Conservation (phyloP, 2,329 filamentous ascomycete species). For the Diaporthe batatas region DNA sequence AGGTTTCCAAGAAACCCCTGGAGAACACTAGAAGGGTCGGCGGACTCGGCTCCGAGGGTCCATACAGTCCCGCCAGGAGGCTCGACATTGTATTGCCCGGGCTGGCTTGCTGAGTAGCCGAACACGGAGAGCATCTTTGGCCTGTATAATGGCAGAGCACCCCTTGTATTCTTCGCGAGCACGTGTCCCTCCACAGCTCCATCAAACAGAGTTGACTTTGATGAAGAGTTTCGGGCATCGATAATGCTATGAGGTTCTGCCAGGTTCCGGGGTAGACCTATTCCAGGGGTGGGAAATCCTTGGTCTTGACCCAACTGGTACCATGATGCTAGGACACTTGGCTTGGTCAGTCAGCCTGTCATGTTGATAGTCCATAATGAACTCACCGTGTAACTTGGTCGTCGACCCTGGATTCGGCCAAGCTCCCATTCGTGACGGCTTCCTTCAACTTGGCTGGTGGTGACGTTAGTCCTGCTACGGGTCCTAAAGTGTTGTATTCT, state of each 20-base stretch:
- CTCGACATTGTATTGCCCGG: constrained; percentile 57
- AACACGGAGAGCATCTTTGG: constrained; percentile 69
- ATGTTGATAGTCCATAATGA: too few species aligned
- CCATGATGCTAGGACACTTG: constrained; percentile 65
- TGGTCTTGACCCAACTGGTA: constrained; percentile 68
- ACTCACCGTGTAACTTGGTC: constrained; percentile 61
- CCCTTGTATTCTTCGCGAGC: constrained; percentile 71
- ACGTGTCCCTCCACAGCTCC: constrained; percentile 74
- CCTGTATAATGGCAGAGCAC: constrained; percentile 65
- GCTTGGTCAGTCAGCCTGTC: background rate
- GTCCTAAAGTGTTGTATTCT: too few species aligned
- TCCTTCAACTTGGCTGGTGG: constrained; percentile 70
- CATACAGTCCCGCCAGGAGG: constrained; percentile 51
- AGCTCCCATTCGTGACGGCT: constrained; percentile 71
- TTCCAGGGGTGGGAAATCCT: constrained; percentile 59
- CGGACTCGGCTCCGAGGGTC: constrained; percentile 57
- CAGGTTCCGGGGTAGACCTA: constrained; percentile 65
- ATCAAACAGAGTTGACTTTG: constrained; percentile 59
- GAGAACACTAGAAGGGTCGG: constrained; percentile 50
- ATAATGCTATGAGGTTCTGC: constrained; percentile 64
- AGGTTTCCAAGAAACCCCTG: constrained; percentile 48
- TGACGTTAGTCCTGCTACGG: too few species aligned
- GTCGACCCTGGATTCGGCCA: constrained; percentile 67
- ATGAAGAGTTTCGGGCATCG: constrained; percentile 66
- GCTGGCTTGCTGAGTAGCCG: constrained; percentile 69